Evolutionary conservation across 306 rosid genomes (phyloP).

Genomic region (Lathyrus oleraceus): DNA sequence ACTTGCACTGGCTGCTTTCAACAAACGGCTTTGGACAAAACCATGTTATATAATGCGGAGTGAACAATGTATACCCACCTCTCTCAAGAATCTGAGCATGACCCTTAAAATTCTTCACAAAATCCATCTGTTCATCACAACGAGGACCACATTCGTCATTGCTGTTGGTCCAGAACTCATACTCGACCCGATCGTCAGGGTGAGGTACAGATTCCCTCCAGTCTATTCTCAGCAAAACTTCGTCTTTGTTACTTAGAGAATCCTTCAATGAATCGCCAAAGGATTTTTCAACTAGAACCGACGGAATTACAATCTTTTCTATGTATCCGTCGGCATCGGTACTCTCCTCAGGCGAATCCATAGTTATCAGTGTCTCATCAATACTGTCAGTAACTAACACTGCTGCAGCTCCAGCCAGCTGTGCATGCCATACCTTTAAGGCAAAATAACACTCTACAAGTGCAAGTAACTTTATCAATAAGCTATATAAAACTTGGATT

Average conservation of each 20-base stretch:
- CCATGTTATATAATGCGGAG: constrained; percentile 96
- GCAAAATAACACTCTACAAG: constrained; percentile 82
- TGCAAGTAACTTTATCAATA: constrained; percentile 26
- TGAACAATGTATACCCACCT: constrained; percentile 74
- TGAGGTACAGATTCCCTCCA: constrained; percentile 93
- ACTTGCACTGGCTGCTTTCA: constrained; percentile 68
- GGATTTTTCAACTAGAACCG: constrained; percentile 69
- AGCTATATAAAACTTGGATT: constrained; percentile 17
- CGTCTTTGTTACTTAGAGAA: constrained; percentile 48
- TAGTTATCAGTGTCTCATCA: constrained; percentile 76
- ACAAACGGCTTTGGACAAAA: constrained; percentile 73
- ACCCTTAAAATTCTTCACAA: constrained; percentile 81
- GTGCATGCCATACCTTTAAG: constrained; percentile 91
- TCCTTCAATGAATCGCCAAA: constrained; percentile 71
- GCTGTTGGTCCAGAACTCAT: constrained; percentile 97
- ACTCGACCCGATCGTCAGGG: constrained; percentile 87
- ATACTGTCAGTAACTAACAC: constrained; percentile 69
- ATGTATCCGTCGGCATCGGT: constrained; percentile 66
- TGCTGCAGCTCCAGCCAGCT: constrained; percentile 87
- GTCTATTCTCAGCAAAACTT: constrained; percentile 66
- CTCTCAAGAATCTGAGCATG: constrained; percentile 98
- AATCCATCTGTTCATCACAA: constrained; percentile 85
- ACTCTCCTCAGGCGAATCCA: constrained; percentile 82
- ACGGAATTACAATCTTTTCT: constrained; percentile 71
- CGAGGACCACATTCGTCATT: constrained; percentile 93